A percentile compares a stretch with the other conserved stretches of the same genome.
Evolutionary conservation across 176 grass and related monocot species (phyloP).

Genomic region (Hsuehochloa calcarea): DNA sequence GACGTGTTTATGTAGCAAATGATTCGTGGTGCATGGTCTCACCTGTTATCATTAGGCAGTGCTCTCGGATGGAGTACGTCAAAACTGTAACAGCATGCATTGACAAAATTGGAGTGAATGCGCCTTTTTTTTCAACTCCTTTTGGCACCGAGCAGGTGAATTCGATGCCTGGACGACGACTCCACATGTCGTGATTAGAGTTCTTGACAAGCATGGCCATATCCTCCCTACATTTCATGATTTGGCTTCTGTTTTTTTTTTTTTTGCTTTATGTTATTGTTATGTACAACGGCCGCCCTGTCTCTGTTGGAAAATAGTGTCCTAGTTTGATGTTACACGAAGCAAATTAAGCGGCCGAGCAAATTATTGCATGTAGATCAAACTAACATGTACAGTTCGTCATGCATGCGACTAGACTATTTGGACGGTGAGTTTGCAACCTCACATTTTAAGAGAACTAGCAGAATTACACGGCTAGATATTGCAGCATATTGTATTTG

Average conservation of each 20-base stretch:
- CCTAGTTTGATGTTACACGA: not conserved
- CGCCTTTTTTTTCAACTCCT: not conserved
- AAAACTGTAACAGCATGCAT: conserved; percentile 11
- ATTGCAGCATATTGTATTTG: no score
- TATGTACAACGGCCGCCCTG: not conserved
- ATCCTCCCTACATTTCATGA: not conserved
- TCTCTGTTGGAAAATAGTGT: not conserved
- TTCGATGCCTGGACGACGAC: no score
- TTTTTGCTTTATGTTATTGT: not conserved
- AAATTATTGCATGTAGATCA: no score
- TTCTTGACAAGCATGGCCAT: not conserved
- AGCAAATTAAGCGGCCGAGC: no score
- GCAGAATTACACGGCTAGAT: no score
- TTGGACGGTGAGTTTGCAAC: not conserved
- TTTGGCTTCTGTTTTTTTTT: not conserved
- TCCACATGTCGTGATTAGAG: not conserved
- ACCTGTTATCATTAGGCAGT: not conserved
- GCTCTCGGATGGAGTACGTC: not conserved
- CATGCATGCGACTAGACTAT: not conserved
- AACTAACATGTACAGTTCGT: not conserved
- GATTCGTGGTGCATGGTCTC: not conserved
- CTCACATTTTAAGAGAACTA: no score
- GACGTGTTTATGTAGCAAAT: not conserved
- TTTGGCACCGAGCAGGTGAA: not conserved
- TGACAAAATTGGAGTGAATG: not conserved